A percentile compares a stretch with the other conserved stretches of the same genome.
Conservation (phyloP, 192 early-diverging fungal genomes). For the Rhizophagus clarus region DNA sequence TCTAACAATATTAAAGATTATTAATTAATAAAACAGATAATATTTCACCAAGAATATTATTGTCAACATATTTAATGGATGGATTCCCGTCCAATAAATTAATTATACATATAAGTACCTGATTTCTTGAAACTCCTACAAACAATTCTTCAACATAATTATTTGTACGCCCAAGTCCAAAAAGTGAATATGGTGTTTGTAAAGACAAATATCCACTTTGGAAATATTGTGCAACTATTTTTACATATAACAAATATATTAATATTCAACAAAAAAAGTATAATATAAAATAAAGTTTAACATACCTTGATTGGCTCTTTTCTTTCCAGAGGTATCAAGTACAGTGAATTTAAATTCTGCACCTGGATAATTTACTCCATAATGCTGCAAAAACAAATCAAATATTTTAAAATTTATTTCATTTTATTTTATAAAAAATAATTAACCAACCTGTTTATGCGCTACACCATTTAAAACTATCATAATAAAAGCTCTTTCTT, state of each 20-base stretch:
- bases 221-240: constrained; percentile 72
- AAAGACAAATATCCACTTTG: constrained; percentile 79
- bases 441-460: constrained; percentile 15
- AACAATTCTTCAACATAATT: constrained; percentile 95
- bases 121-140: constrained; percentile 72
- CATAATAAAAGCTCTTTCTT: constrained; percentile 23
- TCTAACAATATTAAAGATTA: constrained; percentile 3
- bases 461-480: constrained; percentile 25
- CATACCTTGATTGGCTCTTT: constrained; percentile 74
- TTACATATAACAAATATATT: constrained; percentile 3
- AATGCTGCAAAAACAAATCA: constrained; percentile 24
- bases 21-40: not conserved
- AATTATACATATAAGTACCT: constrained; percentile 39
- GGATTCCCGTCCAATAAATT: constrained; percentile 9
- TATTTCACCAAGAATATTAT: no score
- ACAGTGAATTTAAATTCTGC: constrained; percentile 88
- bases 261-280: not conserved
- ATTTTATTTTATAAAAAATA: not conserved
- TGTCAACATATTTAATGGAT: no score
- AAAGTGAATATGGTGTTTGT: constrained; percentile 77
- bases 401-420: not conserved
- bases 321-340: constrained; percentile 73
- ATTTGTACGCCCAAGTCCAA: constrained; percentile 92
- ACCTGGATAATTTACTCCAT: constrained; percentile 83
- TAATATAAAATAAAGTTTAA: not conserved